Conservation (phyloP, 2,329 filamentous ascomycete genomes). For the Xylaria hypoxylon region DNA sequence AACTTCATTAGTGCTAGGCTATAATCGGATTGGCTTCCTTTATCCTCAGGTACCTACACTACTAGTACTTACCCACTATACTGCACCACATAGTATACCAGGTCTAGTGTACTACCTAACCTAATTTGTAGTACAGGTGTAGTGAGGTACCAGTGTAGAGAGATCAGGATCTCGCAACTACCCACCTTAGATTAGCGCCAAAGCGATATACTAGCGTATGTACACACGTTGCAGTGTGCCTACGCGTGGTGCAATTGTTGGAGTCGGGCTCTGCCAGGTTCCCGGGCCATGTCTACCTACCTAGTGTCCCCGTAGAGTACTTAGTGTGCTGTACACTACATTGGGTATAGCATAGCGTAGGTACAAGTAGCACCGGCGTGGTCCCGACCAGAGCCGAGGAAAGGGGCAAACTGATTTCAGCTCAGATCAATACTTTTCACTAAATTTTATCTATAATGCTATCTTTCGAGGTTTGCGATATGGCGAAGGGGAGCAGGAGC, state of each 20-base stretch:
- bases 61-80: background rate
- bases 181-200: constrained; percentile 19
- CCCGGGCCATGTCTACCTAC: constrained; percentile 25
- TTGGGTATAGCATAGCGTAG: background rate
- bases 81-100: too few relatives aligned
- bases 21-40: background rate
- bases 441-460: constrained; percentile 3
- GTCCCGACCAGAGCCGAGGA: constrained; percentile 26
- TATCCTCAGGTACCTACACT: background rate
- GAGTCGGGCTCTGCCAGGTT: constrained; percentile 31
- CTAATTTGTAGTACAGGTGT: too few relatives aligned
- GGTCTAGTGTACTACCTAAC: background rate
- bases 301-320: constrained; percentile 7
- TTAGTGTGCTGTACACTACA: constrained; percentile 5
- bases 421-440: constrained; percentile 27
- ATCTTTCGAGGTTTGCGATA: constrained; percentile 8
- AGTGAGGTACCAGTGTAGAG: background rate
- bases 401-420: constrained; percentile 34
- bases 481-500: background rate
- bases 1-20: background rate
- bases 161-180: constrained; percentile 20
- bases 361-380: constrained; percentile 24
- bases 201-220: too few relatives aligned
- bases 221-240: background rate
- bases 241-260: background rate